A percentile compares a stretch with the other conserved stretches of the same genome.
Conservation (phyloP, 441 rosid genomes). For the Breynia disticha region DNA sequence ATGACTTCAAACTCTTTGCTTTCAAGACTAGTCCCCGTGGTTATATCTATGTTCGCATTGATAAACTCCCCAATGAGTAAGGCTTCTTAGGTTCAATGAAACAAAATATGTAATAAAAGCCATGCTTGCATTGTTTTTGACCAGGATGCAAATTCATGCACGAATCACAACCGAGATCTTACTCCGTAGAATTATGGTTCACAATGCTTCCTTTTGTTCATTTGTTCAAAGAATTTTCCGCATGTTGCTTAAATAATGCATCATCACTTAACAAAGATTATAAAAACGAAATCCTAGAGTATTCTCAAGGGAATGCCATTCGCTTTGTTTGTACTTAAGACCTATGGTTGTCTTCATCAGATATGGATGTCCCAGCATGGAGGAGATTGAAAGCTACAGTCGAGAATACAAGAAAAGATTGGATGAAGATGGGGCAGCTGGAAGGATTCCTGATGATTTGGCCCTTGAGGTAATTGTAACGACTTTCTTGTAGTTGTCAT, state of each 20-base stretch:
- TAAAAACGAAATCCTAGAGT: neutral
- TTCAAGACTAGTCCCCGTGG: conserved; percentile 78
- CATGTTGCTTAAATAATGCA: no score
- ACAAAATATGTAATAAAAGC: neutral
- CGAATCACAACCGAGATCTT: no score
- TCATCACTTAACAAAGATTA: no score
- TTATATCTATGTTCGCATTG: conserved; percentile 66
- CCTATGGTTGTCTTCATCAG: conserved; percentile 20
- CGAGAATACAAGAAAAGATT: conserved; percentile 61
- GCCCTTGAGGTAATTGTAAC: conserved; percentile 57
- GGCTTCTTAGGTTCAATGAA: conserved; percentile 1
- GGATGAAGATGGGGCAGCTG: conserved; percentile 64
- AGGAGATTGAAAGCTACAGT: conserved; percentile 65
- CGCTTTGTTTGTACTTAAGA: neutral
- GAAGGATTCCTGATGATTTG: conserved; percentile 63
- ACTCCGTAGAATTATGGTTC: no score
- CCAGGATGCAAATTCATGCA: neutral
- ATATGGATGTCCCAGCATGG: conserved; percentile 83
- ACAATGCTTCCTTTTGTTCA: no score
- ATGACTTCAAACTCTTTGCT: conserved; percentile 55
- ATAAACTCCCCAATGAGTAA: conserved; percentile 68
- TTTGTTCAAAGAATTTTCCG: no score
- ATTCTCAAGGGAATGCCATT: neutral
- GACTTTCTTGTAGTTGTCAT: neutral
- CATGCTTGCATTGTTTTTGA: neutral